A percentile compares a stretch with the other conserved stretches of the same genome.
Evolutionary conservation across 2,329 filamentous ascomycete genomes (phyloP).

Genomic region (Elsinoe australis): DNA sequence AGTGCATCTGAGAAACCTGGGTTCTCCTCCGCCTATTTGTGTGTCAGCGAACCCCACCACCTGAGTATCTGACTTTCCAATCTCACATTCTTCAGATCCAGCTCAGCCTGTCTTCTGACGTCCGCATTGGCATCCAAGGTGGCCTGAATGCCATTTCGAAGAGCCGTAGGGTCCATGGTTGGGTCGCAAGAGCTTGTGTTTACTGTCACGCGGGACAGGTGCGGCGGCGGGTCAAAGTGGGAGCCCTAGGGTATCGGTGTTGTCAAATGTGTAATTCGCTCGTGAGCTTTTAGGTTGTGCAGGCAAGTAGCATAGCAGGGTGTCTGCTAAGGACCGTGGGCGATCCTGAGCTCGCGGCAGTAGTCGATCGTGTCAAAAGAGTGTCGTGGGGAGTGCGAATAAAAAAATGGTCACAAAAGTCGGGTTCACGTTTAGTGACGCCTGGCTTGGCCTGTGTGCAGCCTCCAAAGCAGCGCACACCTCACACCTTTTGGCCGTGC

Average conservation of each 20-base stretch:
- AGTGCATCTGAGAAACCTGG: conserved; percentile 85
- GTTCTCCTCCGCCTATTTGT: conserved; percentile 71
- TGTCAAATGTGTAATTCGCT: not conserved
- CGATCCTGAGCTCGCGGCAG: conserved; percentile 2
- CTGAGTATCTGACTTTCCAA: not conserved
- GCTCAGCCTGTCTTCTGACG: conserved; percentile 66
- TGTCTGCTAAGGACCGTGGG: not conserved
- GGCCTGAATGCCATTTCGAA: conserved; percentile 68
- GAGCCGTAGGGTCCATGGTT: conserved; percentile 64
- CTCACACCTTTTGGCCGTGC: no score
- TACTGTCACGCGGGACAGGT: not conserved
- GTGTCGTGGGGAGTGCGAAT: not conserved
- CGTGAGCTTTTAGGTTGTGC: not conserved
- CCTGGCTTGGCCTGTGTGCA: not conserved
- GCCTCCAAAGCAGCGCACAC: no score
- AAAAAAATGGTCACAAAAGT: conserved; percentile 11
- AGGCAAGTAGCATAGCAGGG: conserved; percentile 4
- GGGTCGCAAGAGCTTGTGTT: not conserved
- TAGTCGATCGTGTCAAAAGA: conserved; percentile 1
- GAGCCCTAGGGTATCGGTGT: not conserved
- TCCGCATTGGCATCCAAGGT: conserved; percentile 69
- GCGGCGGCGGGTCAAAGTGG: conserved; percentile 7
- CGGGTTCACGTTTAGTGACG: not conserved
- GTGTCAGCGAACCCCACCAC: conserved; percentile 14
- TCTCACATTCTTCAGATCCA: conserved; percentile 73